phyloP scores from a whole-genome alignment of 331 rosid genomes.

The Quercus phellos region DNA sequence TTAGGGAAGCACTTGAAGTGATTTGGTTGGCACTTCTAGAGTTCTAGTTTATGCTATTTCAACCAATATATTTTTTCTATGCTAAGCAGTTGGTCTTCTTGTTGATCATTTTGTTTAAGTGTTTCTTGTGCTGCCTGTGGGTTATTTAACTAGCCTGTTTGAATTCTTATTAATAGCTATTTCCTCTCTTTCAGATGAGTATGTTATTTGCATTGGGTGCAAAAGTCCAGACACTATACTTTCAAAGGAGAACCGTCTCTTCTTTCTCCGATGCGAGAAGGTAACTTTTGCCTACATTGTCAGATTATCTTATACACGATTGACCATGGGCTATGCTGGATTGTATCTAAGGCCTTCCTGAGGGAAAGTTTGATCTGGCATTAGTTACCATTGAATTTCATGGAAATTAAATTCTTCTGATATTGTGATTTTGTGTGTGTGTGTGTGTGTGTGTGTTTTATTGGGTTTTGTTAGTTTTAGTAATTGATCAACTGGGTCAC shows the following conservation, averaged over 20 bases:
- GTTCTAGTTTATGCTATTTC: background rate
- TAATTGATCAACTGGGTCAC: background rate
- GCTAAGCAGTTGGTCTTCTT: background rate
- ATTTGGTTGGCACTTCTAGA: background rate
- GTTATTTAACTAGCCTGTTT: background rate
- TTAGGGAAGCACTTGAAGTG: background rate
- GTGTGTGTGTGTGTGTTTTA: background rate
- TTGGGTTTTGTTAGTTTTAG: background rate
- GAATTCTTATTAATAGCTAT: background rate
- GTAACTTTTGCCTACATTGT: constrained; percentile 40
- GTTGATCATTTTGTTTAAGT: background rate
- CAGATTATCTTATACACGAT: constrained; percentile 9
- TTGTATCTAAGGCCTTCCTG: constrained; percentile 27
- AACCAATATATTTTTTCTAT: background rate
- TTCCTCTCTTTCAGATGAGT: constrained; percentile 54
- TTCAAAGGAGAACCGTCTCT: constrained; percentile 89
- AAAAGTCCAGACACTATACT: constrained; percentile 96
- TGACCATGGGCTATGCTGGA: constrained; percentile 1
- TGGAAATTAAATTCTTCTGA: background rate
- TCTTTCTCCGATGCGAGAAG: constrained; percentile 96
- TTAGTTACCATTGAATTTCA: background rate
- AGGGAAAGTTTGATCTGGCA: background rate
- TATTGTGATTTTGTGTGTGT: background rate
- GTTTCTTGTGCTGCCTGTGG: background rate
- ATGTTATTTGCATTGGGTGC: constrained; percentile 87